phyloP scores from a whole-genome alignment of 108 stramenopile genomes.

The Conticribra weissflogii region DNA sequence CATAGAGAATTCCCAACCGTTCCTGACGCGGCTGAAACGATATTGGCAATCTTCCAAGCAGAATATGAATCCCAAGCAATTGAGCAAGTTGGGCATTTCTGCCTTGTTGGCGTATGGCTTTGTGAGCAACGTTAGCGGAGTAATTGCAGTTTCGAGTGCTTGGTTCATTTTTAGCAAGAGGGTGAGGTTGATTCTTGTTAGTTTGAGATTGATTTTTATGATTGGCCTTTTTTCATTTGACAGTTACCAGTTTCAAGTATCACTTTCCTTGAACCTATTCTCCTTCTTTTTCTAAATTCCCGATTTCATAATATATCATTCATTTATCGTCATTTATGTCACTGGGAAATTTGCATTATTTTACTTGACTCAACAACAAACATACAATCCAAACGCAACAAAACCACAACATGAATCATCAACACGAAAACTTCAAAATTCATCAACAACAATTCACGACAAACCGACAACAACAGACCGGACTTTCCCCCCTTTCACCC shows the following conservation, averaged over 20 bases:
- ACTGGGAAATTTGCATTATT: too few relatives aligned
- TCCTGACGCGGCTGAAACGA: too few relatives aligned
- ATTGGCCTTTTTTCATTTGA: constrained; percentile 6
- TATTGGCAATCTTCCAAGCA: too few relatives aligned
- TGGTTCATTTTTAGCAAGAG: constrained; percentile 69
- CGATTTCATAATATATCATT: too few relatives aligned
- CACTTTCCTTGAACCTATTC: too few relatives aligned
- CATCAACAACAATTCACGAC: constrained; percentile 6
- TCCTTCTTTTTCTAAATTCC: too few relatives aligned
- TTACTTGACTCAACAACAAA: too few relatives aligned
- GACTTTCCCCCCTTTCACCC: constrained; percentile 82
- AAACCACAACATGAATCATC: too few relatives aligned
- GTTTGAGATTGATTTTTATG: not conserved
- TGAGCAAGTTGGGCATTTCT: constrained; percentile 82
- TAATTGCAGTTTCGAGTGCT: constrained; percentile 73
- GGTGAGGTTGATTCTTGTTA: constrained; percentile 35
- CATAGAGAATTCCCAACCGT: too few relatives aligned
- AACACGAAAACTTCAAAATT: not conserved
- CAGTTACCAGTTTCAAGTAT: too few relatives aligned
- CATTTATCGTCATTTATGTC: too few relatives aligned
- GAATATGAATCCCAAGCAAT: constrained; percentile 46
- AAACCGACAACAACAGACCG: constrained; percentile 57
- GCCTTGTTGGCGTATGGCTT: constrained; percentile 89
- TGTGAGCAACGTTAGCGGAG: constrained; percentile 84
- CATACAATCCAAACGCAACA: too few relatives aligned